phyloP scores from a whole-genome alignment of 139 green algal species.

The Volvox reticuliferus region DNA sequence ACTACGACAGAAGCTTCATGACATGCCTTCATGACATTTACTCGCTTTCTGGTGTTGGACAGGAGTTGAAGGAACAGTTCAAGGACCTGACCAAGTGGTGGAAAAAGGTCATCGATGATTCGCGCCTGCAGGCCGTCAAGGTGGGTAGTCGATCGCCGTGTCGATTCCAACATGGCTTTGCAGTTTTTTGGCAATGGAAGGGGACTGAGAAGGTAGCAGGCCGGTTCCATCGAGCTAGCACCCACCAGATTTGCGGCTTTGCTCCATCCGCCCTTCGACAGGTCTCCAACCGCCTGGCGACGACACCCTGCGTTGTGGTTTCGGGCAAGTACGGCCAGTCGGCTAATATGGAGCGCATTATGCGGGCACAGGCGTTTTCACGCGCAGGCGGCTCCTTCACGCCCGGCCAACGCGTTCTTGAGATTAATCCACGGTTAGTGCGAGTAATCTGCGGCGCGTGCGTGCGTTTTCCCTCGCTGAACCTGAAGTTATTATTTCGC shows the following conservation, averaged over 20 bases:
- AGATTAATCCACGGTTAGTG: conserved; percentile 93
- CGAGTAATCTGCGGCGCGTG: too few species aligned
- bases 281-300: conserved; percentile 86
- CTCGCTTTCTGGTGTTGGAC: conserved; percentile 1
- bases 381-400: conserved; percentile 46
- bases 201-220: too few species aligned
- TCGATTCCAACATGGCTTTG: too few species aligned
- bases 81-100: conserved; percentile 95
- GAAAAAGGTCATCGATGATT: conserved; percentile 85
- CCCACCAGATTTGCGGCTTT: not conserved
- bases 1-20: too few species aligned
- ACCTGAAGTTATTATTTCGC: too few species aligned
- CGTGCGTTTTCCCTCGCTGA: too few species aligned
- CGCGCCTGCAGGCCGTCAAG: conserved; percentile 60
- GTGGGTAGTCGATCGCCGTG: conserved; percentile 12
- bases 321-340: conserved; percentile 95
- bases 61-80: conserved; percentile 90
- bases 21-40: too few species aligned
- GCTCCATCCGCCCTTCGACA: conserved; percentile 29
- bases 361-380: conserved; percentile 80
- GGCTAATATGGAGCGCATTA: conserved; percentile 99
- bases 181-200: too few species aligned
- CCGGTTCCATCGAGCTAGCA: too few species aligned
- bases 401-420: conserved; percentile 68
- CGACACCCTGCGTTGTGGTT: conserved; percentile 94